Percentiles rank a stretch among this genome's conserved stretches.
Conservation (phyloP, 2,329 filamentous ascomycete species). For the Xylaria arbuscula region DNA sequence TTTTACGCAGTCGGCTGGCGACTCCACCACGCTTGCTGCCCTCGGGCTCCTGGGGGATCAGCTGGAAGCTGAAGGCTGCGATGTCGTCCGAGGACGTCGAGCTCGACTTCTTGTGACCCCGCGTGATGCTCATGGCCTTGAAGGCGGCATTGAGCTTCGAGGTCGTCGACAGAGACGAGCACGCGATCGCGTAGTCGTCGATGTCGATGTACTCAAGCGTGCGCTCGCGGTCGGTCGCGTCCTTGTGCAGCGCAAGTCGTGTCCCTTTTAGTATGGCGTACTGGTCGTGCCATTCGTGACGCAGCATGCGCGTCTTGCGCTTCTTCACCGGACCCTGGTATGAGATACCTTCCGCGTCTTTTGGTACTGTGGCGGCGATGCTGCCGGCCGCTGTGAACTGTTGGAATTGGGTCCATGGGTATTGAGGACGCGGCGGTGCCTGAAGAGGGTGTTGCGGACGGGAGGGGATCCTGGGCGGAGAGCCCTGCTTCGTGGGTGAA, state of each 20-base stretch:
- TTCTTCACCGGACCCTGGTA: slow-evolving; percentile 95
- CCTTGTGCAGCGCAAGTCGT: slow-evolving; percentile 79
- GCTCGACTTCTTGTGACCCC: slow-evolving; percentile 55
- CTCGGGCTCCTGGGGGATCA: slow-evolving; percentile 76
- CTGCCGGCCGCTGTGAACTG: slow-evolving; percentile 38
- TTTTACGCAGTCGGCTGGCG: slow-evolving; percentile 61
- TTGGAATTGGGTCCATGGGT: slow-evolving; percentile 66
- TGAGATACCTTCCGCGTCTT: slow-evolving; percentile 64
- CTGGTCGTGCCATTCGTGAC: slow-evolving; percentile 92
- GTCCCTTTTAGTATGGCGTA: slow-evolving; percentile 88
- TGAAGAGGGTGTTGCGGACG: slow-evolving; percentile 55
- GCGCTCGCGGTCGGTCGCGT: slow-evolving; percentile 60
- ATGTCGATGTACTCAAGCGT: slow-evolving; percentile 85
- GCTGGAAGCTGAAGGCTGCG: slow-evolving; percentile 84
- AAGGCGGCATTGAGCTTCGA: slow-evolving; percentile 90
- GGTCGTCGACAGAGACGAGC: slow-evolving; percentile 77
- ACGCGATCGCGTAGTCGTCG: slow-evolving; percentile 88
- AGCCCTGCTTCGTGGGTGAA: slow-evolving; percentile 38
- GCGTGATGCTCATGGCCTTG: slow-evolving; percentile 77
- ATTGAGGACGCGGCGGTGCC: slow-evolving; percentile 65
- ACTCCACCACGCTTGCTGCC: slow-evolving; percentile 57
- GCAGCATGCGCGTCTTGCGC: slow-evolving; percentile 87
- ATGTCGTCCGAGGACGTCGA: slow-evolving; percentile 61
- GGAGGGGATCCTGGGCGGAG: slow-evolving; percentile 51
- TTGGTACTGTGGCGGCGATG: slow-evolving; percentile 49